These are phyloP conservation scores for Aspergillus flavus DNA, from an alignment of 2,329 filamentous ascomycete species.

Conservation along the genomic window DNA sequence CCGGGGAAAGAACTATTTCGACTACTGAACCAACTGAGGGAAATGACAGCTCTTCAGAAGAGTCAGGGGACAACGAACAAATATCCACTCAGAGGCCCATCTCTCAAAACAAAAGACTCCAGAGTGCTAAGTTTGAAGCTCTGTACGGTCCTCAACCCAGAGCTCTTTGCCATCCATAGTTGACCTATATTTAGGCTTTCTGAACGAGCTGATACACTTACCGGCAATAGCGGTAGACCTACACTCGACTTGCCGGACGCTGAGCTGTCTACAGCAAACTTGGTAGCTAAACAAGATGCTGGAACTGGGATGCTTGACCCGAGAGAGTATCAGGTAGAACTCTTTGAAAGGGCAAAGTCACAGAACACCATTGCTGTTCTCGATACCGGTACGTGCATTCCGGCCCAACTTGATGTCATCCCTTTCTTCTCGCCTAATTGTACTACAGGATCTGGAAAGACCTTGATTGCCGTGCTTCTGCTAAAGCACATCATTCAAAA, in stretches of 20 bases:
- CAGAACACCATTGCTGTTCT: conserved; percentile 91
- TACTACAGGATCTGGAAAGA: conserved; percentile 79
- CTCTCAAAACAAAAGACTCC: conserved; percentile 52
- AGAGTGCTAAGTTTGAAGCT: conserved; percentile 55
- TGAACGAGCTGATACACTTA: conserved; percentile 46
- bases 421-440: not conserved
- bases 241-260: conserved; percentile 40
- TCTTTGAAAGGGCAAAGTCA: conserved; percentile 83
- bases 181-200: conserved; percentile 35
- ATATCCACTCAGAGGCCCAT: conserved; percentile 21
- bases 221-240: conserved; percentile 42
- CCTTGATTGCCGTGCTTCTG: conserved; percentile 87
- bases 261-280: conserved; percentile 56
- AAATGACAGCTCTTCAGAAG: conserved; percentile 24
- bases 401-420: not conserved
- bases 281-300: conserved; percentile 56
- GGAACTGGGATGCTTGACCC: conserved; percentile 71
- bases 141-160: conserved; percentile 34
- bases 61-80: conserved; percentile 28
- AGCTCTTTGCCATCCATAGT: not conserved
- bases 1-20: not conserved
- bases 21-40: not conserved
- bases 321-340: conserved; percentile 86
- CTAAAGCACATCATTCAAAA: conserved; percentile 74
- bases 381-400: conserved; percentile 67